Evolutionary conservation across 2,329 filamentous ascomycete species (phyloP).

Genomic region (Colletotrichum lupini): DNA sequence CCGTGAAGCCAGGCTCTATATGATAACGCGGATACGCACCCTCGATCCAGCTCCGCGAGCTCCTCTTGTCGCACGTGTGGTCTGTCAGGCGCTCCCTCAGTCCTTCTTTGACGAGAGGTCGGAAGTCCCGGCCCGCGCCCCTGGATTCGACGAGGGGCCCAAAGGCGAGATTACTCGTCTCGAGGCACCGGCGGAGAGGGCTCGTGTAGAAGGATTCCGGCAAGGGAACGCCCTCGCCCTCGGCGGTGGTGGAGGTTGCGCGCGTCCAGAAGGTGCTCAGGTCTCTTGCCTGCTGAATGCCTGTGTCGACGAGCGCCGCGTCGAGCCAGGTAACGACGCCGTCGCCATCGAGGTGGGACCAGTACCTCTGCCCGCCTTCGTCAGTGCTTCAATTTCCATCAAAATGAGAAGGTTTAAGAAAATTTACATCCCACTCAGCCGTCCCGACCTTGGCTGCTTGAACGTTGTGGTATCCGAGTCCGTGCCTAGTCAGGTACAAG

Average conservation of each 20-base stretch:
- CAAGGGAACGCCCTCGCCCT: too few relatives aligned
- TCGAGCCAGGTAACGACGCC: constrained; percentile 53
- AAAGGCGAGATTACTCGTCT: too few relatives aligned
- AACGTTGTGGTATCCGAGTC: constrained; percentile 61
- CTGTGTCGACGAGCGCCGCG: constrained; percentile 61
- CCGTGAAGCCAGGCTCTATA: constrained; percentile 65
- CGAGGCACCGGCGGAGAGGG: too few relatives aligned
- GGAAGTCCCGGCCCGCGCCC: constrained; percentile 41
- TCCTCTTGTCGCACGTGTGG: constrained; percentile 71
- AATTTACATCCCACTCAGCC: constrained; percentile 63
- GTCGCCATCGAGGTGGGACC: constrained; percentile 53
- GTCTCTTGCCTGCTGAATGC: constrained; percentile 62
- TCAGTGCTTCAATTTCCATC: neutral
- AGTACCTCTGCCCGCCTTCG: constrained; percentile 42
- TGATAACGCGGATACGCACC: constrained; percentile 59
- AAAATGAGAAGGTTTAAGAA: neutral
- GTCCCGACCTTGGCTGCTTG: constrained; percentile 68
- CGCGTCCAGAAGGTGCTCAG: constrained; percentile 64
- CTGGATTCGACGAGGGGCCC: too few relatives aligned
- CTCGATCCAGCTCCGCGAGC: constrained; percentile 58
- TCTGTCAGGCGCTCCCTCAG: constrained; percentile 69
- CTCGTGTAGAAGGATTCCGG: too few relatives aligned
- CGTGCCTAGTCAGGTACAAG: constrained; percentile 66
- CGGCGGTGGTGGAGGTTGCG: constrained; percentile 38
- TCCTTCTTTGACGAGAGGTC: constrained; percentile 65